Percentiles rank a stretch among this genome's conserved stretches.
Evolutionary conservation across 495 filamentous ascomycete species (phyloP).

Genomic region (Corynascus novoguineensis): DNA sequence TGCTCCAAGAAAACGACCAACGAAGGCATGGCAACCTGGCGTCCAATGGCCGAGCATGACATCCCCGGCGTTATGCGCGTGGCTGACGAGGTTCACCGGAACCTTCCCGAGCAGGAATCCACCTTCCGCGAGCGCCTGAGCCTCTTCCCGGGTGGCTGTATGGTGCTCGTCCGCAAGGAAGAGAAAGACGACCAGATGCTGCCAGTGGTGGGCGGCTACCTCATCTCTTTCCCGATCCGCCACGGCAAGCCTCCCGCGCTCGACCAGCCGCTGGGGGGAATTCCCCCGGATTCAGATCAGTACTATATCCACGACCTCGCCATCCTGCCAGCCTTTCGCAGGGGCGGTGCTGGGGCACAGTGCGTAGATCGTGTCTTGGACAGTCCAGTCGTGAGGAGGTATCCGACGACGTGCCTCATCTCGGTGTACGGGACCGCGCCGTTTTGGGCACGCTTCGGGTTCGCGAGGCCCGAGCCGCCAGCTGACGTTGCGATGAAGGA

Average conservation of each 20-base stretch:
- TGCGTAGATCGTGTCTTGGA: conserved; percentile 15
- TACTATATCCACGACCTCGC: conserved; percentile 40
- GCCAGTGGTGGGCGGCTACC: conserved; percentile 35
- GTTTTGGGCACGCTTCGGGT: conserved; percentile 35
- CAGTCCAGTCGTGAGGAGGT: conserved; percentile 19
- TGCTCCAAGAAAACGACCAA: neutral
- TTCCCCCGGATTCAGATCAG: conserved; percentile 27
- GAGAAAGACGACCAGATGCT: too few relatives aligned
- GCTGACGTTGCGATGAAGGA: conserved; percentile 20
- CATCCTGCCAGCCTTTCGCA: conserved; percentile 25
- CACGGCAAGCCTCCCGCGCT: conserved; percentile 28
- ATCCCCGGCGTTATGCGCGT: conserved; percentile 23
- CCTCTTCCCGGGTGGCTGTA: conserved; percentile 32
- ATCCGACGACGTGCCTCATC: conserved; percentile 25
- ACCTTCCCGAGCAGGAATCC: conserved; percentile 26
- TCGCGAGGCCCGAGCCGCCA: conserved; percentile 16
- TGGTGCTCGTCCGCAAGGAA: conserved; percentile 22
- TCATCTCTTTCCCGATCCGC: conserved; percentile 35
- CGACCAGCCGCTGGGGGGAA: conserved; percentile 27
- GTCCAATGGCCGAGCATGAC: conserved; percentile 17
- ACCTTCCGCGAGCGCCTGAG: conserved; percentile 30
- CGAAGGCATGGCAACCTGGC: conserved; percentile 19
- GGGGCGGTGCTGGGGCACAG: conserved; percentile 22
- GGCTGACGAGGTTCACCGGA: conserved; percentile 24
- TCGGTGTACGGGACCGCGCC: conserved; percentile 34